These are phyloP conservation scores for Dictyostelium purpureum DNA, from an alignment of 78 protist species.

Conservation along the genomic window DNA sequence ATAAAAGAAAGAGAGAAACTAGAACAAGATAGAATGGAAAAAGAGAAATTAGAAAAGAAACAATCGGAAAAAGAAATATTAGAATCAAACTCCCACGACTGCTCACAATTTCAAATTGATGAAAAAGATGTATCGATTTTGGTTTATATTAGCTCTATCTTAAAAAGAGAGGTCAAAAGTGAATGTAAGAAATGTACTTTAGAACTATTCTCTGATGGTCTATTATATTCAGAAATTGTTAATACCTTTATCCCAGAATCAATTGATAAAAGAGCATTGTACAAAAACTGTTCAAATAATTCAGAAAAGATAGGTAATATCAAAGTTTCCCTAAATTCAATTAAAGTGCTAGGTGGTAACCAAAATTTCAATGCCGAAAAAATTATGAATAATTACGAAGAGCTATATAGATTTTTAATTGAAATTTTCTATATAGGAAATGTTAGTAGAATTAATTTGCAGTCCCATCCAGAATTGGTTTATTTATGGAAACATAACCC, in stretches of 20 bases:
- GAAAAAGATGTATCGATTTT: slow-evolving; percentile 1
- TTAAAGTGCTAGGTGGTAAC: not conserved
- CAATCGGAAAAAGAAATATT: not conserved
- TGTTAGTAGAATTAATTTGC: slow-evolving; percentile 2
- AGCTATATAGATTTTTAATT: slow-evolving; percentile 3
- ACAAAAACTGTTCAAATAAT: not conserved
- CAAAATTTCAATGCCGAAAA: not conserved
- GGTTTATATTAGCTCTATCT: not conserved
- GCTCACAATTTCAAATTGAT: not conserved
- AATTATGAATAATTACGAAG: not conserved
- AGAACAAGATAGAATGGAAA: too few relatives aligned
- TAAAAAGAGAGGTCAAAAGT: not conserved
- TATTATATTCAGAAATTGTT: slow-evolving; percentile 33
- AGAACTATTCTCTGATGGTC: slow-evolving; percentile 14
- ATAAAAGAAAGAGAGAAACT: too few relatives aligned
- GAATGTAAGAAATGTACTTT: slow-evolving; percentile 5
- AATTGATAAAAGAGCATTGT: slow-evolving; percentile 55
- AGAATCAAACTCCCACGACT: not conserved
- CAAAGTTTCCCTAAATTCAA: slow-evolving; percentile 7
- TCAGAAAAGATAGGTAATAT: slow-evolving; percentile 1
- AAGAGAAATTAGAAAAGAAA: too few relatives aligned
- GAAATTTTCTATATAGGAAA: slow-evolving; percentile 42
- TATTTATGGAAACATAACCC: slow-evolving; percentile 56
- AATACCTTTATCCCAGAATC: slow-evolving; percentile 38
- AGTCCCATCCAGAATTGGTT: slow-evolving; percentile 53